Evolutionary conservation across 2,329 filamentous ascomycete species (phyloP), one percentile per base, ranked within the genome.

Genomic region (Chaetomiaceae sp.): DNA sequence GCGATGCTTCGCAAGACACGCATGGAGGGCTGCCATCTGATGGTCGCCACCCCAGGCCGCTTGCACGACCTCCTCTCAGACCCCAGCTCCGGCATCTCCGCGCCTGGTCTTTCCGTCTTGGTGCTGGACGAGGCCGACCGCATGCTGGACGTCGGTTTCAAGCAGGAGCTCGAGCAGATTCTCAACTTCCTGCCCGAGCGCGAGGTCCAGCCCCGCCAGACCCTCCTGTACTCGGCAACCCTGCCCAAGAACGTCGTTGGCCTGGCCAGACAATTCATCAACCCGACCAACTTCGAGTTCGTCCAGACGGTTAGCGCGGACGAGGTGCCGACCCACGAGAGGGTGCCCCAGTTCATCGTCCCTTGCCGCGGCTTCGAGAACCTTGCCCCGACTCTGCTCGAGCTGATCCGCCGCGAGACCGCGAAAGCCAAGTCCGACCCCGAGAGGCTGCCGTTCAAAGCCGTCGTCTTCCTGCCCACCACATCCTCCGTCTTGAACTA

Each of bases 121-220:
- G 90, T 97, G 58, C 85, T 99, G 41, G 93, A 99, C 62, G 93
- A 99, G 76, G 93, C 93, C 62, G 93, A 99, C 71, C 88, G 93
- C 62, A 96, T 99, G 88, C 80, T 99, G 66, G 93, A 99, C 73
- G 93, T 95, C 76, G 93, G 87, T 2, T 92, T 92, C 62, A 75
- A 84, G 50, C 73, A 74, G 31, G 84, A 83, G 50, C 77, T 92
- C 44, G 69, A 75, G 44, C 67, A 79, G 1, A 88, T 92, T 49
- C 70, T 82, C 50, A 53, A 65, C 0, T 63, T 70, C 38, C 76
- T 96, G 9, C 92, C 92, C 3, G 70, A 77, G 41, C 77, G 78
- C 6, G 61, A 66, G 0, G 68, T 83, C 46, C 80, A 85, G 54
- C 77, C 86, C 48, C 83, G 92, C 44, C 93, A 99, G 68, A 96